phyloP scores from a whole-genome alignment of 2,329 filamentous ascomycete genomes.

The Phialophora expanda region DNA sequence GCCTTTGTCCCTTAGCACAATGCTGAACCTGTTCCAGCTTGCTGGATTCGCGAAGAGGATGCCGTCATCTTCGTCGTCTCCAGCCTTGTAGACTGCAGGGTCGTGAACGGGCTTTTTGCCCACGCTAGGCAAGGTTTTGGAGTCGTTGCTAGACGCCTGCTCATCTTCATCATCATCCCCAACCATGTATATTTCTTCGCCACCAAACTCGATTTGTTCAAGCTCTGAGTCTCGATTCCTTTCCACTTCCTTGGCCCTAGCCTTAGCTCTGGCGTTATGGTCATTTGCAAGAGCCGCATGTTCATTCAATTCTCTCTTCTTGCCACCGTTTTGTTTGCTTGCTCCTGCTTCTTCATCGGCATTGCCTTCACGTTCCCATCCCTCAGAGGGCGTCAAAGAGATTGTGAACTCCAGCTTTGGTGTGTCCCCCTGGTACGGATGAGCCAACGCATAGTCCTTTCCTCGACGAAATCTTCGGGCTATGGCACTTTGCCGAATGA shows the following conservation, averaged over 20 bases:
- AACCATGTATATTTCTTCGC: slow-evolving; percentile 83
- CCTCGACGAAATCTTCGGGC: slow-evolving; percentile 86
- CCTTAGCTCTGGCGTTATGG: slow-evolving; percentile 40
- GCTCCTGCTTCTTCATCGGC: slow-evolving; percentile 52
- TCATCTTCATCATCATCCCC: slow-evolving; percentile 71
- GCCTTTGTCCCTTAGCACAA: slow-evolving; percentile 86
- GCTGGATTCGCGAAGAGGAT: slow-evolving; percentile 72
- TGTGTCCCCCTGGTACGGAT: slow-evolving; percentile 72
- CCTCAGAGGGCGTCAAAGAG: slow-evolving; percentile 79
- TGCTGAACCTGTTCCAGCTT: slow-evolving; percentile 86
- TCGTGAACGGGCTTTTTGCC: slow-evolving; percentile 54
- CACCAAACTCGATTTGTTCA: slow-evolving; percentile 45
- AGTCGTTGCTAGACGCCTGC: slow-evolving; percentile 38
- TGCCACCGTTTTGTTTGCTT: slow-evolving; percentile 26
- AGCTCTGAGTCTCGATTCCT: slow-evolving; percentile 44
- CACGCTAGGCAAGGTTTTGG: slow-evolving; percentile 42
- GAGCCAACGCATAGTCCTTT: slow-evolving; percentile 90
- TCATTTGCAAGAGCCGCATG: slow-evolving; percentile 37
- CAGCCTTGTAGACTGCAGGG: slow-evolving; percentile 84
- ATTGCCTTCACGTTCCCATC: slow-evolving; percentile 76
- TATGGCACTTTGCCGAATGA: slow-evolving; percentile 77
- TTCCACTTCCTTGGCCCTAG: slow-evolving; percentile 42
- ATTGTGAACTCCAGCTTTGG: slow-evolving; percentile 86
- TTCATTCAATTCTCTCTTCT: slow-evolving; percentile 5
- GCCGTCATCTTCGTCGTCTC: slow-evolving; percentile 73